A percentile compares a stretch with the other conserved stretches of the same genome.
phyloP scores from a whole-genome alignment of 129 eudicot genomes.

The Logfia minima region DNA sequence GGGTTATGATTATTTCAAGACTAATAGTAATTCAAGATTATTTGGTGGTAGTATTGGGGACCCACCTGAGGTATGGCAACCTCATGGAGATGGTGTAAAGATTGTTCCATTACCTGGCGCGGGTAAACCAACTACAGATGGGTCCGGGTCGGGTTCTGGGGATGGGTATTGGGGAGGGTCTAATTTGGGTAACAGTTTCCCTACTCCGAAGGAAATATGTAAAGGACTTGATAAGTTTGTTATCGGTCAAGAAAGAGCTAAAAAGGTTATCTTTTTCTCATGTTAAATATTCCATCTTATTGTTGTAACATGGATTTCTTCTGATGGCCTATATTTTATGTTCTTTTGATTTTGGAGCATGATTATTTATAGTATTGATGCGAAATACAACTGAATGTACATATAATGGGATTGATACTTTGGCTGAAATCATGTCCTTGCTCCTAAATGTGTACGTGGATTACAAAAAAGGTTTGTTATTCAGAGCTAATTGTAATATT shows the following conservation, averaged over 20 bases:
- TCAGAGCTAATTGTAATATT: neutral
- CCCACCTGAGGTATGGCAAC: slow-evolving; percentile 99
- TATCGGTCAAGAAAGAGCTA: slow-evolving; percentile 69
- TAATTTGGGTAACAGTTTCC: slow-evolving; percentile 63
- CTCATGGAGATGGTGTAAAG: slow-evolving; percentile 57
- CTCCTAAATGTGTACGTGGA: neutral
- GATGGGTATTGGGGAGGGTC: slow-evolving; percentile 93
- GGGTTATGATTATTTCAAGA: slow-evolving; percentile 15
- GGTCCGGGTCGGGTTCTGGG: slow-evolving; percentile 52
- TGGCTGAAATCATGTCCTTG: neutral
- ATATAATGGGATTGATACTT: neutral
- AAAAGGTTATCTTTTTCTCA: slow-evolving; percentile 43
- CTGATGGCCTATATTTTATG: neutral
- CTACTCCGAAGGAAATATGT: slow-evolving; percentile 86
- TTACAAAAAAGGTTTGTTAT: neutral
- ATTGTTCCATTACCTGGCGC: slow-evolving; percentile 38
- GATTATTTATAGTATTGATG: too few species aligned
- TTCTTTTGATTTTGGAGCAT: too few species aligned
- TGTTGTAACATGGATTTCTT: too few species aligned
- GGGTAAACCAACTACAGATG: slow-evolving; percentile 40
- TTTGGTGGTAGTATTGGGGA: slow-evolving; percentile 58
- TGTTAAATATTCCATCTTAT: neutral
- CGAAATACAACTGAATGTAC: neutral
- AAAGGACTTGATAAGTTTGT: slow-evolving; percentile 77
- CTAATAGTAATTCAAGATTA: slow-evolving; percentile 12